phyloP scores from a whole-genome alignment of 352 stramenopile genomes.

The Globisporangium megalacanthum region DNA sequence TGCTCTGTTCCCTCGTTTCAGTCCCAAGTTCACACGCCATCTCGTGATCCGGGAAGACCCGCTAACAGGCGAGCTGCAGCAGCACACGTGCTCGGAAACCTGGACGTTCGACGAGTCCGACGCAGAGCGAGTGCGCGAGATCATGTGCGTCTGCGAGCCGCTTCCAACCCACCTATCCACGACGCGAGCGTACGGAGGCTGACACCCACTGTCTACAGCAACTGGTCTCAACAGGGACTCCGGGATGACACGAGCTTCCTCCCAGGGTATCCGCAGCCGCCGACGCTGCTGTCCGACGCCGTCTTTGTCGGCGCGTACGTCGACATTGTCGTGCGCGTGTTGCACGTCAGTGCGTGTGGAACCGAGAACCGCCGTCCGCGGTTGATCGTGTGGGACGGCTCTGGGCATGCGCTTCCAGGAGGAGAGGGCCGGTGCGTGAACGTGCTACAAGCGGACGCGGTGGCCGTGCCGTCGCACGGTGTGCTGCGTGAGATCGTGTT shows the following conservation, averaged over 20 bases:
- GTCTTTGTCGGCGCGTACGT: slow-evolving; percentile 40
- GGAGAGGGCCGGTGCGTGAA: slow-evolving; percentile 10
- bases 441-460: slow-evolving; percentile 15
- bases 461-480: slow-evolving; percentile 25
- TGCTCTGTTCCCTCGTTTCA: neutral
- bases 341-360: slow-evolving; percentile 29
- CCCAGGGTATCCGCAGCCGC: slow-evolving; percentile 33
- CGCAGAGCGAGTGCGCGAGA: slow-evolving; percentile 28
- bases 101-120: slow-evolving; percentile 69
- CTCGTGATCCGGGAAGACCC: slow-evolving; percentile 42
- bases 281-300: slow-evolving; percentile 37
- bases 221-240: slow-evolving; percentile 40
- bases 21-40: slow-evolving; percentile 30
- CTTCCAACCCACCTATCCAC: neutral
- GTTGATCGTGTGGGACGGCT: slow-evolving; percentile 69
- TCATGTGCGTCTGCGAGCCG: slow-evolving; percentile 22
- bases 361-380: slow-evolving; percentile 16
- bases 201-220: slow-evolving; percentile 15
- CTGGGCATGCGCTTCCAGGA: slow-evolving; percentile 20
- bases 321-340: slow-evolving; percentile 56
- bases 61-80: slow-evolving; percentile 24
- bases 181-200: neutral
- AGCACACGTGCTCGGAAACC: slow-evolving; percentile 36
- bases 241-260: slow-evolving; percentile 42
- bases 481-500: slow-evolving; percentile 60